A percentile compares a stretch with the other conserved stretches of the same genome.
Conservation (phyloP, 768 basidiomycete species). For the Agrocybe praecox region DNA sequence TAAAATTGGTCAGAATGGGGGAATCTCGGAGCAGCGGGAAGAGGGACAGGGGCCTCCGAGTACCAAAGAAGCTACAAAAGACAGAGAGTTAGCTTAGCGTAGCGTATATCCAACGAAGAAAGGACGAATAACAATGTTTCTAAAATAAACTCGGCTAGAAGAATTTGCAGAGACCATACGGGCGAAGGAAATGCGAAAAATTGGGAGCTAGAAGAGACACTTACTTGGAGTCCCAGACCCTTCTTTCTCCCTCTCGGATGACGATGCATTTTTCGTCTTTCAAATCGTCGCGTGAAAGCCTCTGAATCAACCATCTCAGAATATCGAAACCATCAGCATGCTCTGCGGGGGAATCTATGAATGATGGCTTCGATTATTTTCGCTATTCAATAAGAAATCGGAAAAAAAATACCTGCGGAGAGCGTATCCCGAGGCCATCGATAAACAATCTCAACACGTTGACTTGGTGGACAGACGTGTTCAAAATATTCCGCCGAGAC, state of each 20-base stretch:
- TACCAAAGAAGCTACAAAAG: constrained; percentile 48
- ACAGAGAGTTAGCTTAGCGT: not conserved
- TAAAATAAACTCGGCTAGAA: too few relatives aligned
- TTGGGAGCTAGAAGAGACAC: too few relatives aligned
- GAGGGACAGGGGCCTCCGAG: constrained; percentile 38
- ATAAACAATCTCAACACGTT: constrained; percentile 31
- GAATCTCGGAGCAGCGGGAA: constrained; percentile 46
- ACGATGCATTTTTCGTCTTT: constrained; percentile 23
- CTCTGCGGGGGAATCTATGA: constrained; percentile 26
- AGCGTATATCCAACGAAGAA: too few relatives aligned
- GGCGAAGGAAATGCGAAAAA: too few relatives aligned
- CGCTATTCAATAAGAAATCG: not conserved
- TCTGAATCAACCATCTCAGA: constrained; percentile 51
- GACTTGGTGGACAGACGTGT: constrained; percentile 41
- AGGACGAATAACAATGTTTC: too few relatives aligned
- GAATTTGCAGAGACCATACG: too few relatives aligned
- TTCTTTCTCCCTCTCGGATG: constrained; percentile 44
- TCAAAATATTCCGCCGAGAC: constrained; percentile 54
- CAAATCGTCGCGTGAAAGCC: constrained; percentile 32
- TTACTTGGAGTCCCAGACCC: constrained; percentile 54
- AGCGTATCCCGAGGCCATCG: constrained; percentile 22
- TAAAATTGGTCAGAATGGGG: constrained; percentile 50
- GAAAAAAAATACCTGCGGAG: not conserved
- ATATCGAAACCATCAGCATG: constrained; percentile 42
- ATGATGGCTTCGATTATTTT: constrained; percentile 9